Percentiles rank a stretch among this genome's conserved stretches.
Conservation (phyloP, 1,284 basidiomycete species). For the Vanrija humicola region DNA sequence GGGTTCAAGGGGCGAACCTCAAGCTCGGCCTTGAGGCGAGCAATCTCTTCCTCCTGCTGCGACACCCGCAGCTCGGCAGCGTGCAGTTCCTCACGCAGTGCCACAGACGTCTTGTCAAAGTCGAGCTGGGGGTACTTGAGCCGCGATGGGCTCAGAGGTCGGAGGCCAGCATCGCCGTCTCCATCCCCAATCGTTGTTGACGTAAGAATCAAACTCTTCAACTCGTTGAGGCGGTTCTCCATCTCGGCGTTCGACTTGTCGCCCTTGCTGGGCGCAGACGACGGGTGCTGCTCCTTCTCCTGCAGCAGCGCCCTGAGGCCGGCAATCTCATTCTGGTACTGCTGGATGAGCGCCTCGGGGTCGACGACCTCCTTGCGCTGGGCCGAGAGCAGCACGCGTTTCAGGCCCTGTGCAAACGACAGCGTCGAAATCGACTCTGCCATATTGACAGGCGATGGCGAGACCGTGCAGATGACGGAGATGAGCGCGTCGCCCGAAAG, state of each 20-base stretch:
- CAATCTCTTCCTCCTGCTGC: constrained; percentile 70
- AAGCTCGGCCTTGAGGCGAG: constrained; percentile 50
- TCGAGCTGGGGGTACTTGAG: constrained; percentile 55
- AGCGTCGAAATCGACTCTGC: constrained; percentile 78
- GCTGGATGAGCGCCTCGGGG: constrained; percentile 78
- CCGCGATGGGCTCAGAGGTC: constrained; percentile 73
- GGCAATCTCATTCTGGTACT: constrained; percentile 86
- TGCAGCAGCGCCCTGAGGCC: constrained; percentile 56
- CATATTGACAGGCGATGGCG: constrained; percentile 66
- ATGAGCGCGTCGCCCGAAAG: constrained; percentile 92
- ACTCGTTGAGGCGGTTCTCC: constrained; percentile 72
- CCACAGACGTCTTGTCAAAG: constrained; percentile 77
- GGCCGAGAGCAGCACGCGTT: constrained; percentile 65
- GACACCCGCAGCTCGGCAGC: constrained; percentile 67
- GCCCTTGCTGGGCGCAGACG: constrained; percentile 57
- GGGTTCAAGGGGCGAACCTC: constrained; percentile 40
- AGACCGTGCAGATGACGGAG: constrained; percentile 93
- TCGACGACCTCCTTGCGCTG: constrained; percentile 90
- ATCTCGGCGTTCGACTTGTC: constrained; percentile 62
- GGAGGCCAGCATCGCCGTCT: constrained; percentile 43
- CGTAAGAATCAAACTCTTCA: constrained; percentile 81
- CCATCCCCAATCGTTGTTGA: constrained; percentile 60
- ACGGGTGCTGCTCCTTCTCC: constrained; percentile 51
- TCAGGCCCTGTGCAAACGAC: constrained; percentile 65
- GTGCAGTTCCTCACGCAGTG: constrained; percentile 76